Evolutionary conservation across 345 rosid species (phyloP).

Genomic region (Draba incana): DNA sequence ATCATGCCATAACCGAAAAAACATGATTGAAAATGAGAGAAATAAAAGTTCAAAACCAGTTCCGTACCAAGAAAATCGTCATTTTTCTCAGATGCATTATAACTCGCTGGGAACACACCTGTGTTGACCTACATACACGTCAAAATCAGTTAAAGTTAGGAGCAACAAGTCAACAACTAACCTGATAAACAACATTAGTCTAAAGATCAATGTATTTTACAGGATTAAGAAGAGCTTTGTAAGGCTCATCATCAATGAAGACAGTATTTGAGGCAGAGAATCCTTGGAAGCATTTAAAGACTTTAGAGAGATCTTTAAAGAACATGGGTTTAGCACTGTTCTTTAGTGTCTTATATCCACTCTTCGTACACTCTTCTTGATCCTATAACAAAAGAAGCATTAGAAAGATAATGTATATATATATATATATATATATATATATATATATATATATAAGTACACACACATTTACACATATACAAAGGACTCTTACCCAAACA

Average conservation of each 20-base stretch:
- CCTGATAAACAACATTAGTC: not conserved
- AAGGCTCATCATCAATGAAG: slow-evolving; percentile 50
- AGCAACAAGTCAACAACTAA: not conserved
- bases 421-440: no score
- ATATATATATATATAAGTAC: not conserved
- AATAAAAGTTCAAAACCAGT: not conserved
- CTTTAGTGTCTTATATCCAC: slow-evolving; percentile 39
- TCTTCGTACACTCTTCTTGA: slow-evolving; percentile 43
- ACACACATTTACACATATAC: not conserved
- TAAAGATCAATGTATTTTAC: slow-evolving; percentile 33
- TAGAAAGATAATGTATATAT: no score
- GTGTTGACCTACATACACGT: slow-evolving; percentile 41
- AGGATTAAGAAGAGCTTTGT: slow-evolving; percentile 56
- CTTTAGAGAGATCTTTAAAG: slow-evolving; percentile 45
- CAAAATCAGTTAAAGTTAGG: not conserved
- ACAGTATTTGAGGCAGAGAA: slow-evolving; percentile 44
- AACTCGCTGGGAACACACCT: slow-evolving; percentile 37
- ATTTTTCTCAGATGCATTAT: slow-evolving; percentile 2
- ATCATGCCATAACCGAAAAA: not conserved
- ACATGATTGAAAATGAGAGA: not conserved
- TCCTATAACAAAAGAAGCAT: slow-evolving; percentile 28
- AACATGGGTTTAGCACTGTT: slow-evolving; percentile 44
- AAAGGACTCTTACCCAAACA: slow-evolving; percentile 41
- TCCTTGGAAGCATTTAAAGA: slow-evolving; percentile 25
- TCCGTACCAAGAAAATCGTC: slow-evolving; percentile 37